phyloP scores from a whole-genome alignment of 176 grass and related monocot species.

The Avena atlantica region DNA sequence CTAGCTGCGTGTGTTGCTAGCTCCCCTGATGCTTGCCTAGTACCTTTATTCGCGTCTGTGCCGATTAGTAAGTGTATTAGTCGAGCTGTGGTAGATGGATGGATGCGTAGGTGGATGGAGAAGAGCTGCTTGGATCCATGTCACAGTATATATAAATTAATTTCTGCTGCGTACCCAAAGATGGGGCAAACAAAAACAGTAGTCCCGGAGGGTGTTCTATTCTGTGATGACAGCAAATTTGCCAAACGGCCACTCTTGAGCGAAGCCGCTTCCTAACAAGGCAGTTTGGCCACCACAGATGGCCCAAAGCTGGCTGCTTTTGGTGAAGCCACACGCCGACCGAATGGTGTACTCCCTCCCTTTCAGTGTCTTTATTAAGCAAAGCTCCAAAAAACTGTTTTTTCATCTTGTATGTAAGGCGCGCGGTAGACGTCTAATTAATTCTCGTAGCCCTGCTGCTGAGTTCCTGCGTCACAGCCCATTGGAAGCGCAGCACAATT shows the following conservation, averaged over 20 bases:
- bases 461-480: neutral
- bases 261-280: neutral
- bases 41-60: neutral
- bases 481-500: neutral
- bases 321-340: neutral
- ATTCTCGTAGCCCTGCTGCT: neutral
- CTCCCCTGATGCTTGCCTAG: neutral
- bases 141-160: neutral
- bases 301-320: neutral
- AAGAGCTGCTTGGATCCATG: neutral
- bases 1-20: neutral
- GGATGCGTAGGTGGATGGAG: neutral
- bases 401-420: neutral
- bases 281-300: neutral
- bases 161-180: neutral
- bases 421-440: neutral
- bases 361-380: neutral
- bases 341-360: neutral
- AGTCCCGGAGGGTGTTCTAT: neutral
- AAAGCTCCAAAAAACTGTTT: neutral
- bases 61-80: neutral
- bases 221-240: neutral
- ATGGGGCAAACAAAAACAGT: neutral
- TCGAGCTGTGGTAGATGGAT: neutral
- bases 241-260: neutral